Percentiles rank a stretch among this genome's conserved stretches.
These are phyloP conservation scores for Moesziomyces aphidis DNA, from an alignment of 1,284 basidiomycete species.

Conservation along the genomic window DNA sequence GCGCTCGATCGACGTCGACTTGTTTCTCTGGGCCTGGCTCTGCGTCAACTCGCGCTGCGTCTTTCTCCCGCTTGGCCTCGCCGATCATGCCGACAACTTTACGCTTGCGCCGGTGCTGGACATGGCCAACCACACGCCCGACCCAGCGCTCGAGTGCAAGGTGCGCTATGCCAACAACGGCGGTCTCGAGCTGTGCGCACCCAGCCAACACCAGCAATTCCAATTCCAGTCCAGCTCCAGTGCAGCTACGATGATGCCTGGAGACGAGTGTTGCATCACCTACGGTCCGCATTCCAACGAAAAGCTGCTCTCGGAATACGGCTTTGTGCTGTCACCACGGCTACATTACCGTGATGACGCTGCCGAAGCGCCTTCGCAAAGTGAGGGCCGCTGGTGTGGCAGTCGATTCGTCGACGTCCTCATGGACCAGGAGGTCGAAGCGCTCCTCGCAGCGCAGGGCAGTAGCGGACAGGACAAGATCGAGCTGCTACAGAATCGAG, in stretches of 20 bases:
- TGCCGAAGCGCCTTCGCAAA: background rate
- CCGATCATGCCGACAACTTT: constrained; percentile 60
- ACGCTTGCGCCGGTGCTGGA: constrained; percentile 64
- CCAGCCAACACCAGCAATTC: no score
- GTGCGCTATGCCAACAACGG: constrained; percentile 40
- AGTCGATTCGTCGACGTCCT: constrained; percentile 52
- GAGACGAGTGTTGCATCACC: constrained; percentile 60
- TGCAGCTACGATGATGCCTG: constrained; percentile 8
- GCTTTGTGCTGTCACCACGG: constrained; percentile 47
- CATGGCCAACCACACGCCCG: constrained; percentile 65
- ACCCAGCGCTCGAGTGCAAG: constrained; percentile 44
- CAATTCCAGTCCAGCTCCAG: background rate
- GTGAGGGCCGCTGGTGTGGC: constrained; percentile 25
- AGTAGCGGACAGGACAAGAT: constrained; percentile 41
- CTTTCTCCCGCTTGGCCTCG: constrained; percentile 51
- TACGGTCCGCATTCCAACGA: constrained; percentile 63
- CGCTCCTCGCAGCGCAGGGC: constrained; percentile 27
- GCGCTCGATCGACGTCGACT: constrained; percentile 2
- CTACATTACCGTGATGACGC: background rate
- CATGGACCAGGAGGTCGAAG: constrained; percentile 44
- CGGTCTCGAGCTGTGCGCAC: constrained; percentile 52
- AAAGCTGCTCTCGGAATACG: constrained; percentile 58
- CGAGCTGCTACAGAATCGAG: constrained; percentile 50
- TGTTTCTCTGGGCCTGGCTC: constrained; percentile 58
- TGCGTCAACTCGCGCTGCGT: constrained; percentile 65